Evolutionary conservation across 768 basidiomycete species (phyloP).

Genomic region (Leccinellum rugosiceps): DNA sequence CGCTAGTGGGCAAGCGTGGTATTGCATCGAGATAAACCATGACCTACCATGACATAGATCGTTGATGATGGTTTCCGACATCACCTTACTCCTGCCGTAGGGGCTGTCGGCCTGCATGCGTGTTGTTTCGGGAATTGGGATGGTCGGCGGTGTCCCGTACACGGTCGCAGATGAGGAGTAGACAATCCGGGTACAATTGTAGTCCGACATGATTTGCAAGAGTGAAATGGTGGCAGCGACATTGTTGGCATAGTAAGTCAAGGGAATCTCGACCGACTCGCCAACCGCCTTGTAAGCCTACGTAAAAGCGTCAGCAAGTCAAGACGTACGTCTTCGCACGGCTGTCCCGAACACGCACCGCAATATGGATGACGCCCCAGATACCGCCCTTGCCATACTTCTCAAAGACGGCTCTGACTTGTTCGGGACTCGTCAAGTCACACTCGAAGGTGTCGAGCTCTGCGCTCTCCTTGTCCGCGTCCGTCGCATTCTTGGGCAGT

Average conservation of each 20-base stretch:
- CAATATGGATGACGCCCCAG: constrained; percentile 96
- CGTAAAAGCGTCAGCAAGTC: constrained; percentile 3
- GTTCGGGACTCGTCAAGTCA: constrained; percentile 71
- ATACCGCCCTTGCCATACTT: constrained; percentile 86
- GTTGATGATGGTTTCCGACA: constrained; percentile 86
- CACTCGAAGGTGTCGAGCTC: constrained; percentile 66
- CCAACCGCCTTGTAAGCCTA: constrained; percentile 98
- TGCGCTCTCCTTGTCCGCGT: constrained; percentile 66
- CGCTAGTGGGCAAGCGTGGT: constrained; percentile 6
- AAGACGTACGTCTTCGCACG: background rate
- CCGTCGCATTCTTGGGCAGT: constrained; percentile 62
- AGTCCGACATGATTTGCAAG: constrained; percentile 82
- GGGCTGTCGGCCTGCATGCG: constrained; percentile 85
- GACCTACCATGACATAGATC: constrained; percentile 77
- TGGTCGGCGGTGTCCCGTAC: constrained; percentile 87
- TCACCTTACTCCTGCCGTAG: constrained; percentile 95
- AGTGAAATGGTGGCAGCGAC: constrained; percentile 85
- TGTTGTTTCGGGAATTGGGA: constrained; percentile 93
- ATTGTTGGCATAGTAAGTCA: constrained; percentile 93
- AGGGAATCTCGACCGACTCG: constrained; percentile 89
- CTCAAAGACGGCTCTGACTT: constrained; percentile 77
- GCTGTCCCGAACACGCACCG: constrained; percentile 49
- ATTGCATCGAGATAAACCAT: background rate
- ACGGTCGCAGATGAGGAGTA: constrained; percentile 99
- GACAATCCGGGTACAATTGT: constrained; percentile 81